Base-by-base conservation (phyloP, 805 yeast species). In the Ogataea ramenticola region DNA sequence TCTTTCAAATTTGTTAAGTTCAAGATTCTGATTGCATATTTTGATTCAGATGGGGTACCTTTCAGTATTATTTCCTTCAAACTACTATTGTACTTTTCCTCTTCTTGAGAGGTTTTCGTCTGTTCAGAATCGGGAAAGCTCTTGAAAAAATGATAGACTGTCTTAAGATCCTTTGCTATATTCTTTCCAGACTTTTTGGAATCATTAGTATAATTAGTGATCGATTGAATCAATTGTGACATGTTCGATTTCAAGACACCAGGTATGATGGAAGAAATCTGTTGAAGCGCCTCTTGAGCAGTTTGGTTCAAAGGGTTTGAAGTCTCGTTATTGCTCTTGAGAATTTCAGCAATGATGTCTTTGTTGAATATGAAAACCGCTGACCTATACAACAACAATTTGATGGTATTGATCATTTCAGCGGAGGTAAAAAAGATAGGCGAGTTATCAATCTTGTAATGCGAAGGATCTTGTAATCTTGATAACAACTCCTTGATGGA, bases 21-120 rank as follows among this genome's bases (percentile, higher is more conserved):
- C 8, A 86, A 48, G 7, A 85, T 62, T 54, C 77, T 80, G 9
- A 78, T 64, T 0, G 90, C 73, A 56, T 80, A 85, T 53, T 71
- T 78, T 0, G 91, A 82, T 52, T 82, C 87, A 10, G 54, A 36
- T 1, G 86, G 77, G 2, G 74, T 61, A 0, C 91, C 91, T 1
- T 55, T 51, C 0, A 65, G 49, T 0, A 83, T 75, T 24, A 81
- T 61, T 2, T 62, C 57, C 37, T 68, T 63, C 40, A 87, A 58
- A 14, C 65, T 61, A 9, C 72, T 71, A 15, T 66, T 50, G 48
- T 81, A 77, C 3, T 53, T 54, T 10, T 65, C 67, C 20, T 69
- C 67, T n/a, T 63, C 62, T 17, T 46, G 38, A 15, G 44, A 43
- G 9, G 49, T n/a, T n/a, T n/a, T n/a, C n/a, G n/a, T 37, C 29